A percentile compares a stretch with the other conserved stretches of the same genome.
Evolutionary conservation across 306 rosid genomes (phyloP).

Genomic region (Castanea sativa): DNA sequence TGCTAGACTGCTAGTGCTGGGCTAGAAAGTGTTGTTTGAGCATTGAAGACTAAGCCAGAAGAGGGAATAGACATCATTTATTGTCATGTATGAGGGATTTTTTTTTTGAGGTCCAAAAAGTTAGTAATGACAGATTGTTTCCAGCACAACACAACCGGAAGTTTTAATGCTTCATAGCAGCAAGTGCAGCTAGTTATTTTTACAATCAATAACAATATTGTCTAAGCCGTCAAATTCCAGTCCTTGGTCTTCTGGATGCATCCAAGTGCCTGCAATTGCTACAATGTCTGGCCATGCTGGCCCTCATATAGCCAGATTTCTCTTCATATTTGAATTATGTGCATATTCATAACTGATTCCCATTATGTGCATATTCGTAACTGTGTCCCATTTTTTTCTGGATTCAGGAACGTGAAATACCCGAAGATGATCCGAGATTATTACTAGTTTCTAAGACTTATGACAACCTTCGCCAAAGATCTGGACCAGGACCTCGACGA

Average conservation of each 20-base stretch:
- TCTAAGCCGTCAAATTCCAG: background rate
- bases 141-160: background rate
- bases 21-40: background rate
- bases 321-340: constrained; percentile 2
- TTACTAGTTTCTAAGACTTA: constrained; percentile 39
- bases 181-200: background rate
- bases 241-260: background rate
- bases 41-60: background rate
- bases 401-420: constrained; percentile 73
- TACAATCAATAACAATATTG: background rate
- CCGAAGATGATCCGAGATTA: constrained; percentile 84
- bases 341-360: background rate
- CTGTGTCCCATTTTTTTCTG: background rate
- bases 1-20: background rate
- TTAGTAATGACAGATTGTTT: background rate
- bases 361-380: background rate
- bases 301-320: background rate
- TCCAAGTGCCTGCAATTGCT: background rate
- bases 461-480: constrained; percentile 38
- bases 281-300: background rate
- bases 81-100: background rate
- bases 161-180: background rate
- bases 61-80: background rate
- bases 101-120: background rate
- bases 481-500: constrained; percentile 21